These are phyloP conservation scores for Venturia nashicola DNA, from an alignment of 2,329 filamentous ascomycete genomes.

Conservation along the genomic window DNA sequence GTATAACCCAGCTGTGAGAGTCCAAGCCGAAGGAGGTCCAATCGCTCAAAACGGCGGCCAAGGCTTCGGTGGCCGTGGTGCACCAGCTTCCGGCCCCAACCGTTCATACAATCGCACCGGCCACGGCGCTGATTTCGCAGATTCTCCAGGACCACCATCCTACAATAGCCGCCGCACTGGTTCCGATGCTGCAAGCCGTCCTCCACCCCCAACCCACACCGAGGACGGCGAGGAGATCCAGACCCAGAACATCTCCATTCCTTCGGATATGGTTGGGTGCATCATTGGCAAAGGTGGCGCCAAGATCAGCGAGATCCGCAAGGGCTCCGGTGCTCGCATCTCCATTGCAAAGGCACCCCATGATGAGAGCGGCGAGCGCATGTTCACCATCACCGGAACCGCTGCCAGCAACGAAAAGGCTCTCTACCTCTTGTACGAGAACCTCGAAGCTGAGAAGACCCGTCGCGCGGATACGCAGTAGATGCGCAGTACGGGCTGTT, in stretches of 20 bases:
- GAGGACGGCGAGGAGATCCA: constrained; percentile 97
- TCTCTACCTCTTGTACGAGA: constrained; percentile 93
- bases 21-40: constrained; percentile 46
- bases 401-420: constrained; percentile 90
- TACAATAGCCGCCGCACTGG: constrained; percentile 61
- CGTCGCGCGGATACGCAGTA: constrained; percentile 41
- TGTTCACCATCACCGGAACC: constrained; percentile 99
- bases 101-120: constrained; percentile 75
- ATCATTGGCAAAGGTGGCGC: constrained; percentile 91
- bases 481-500: not conserved
- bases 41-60: constrained; percentile 36
- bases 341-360: constrained; percentile 96
- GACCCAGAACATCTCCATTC: constrained; percentile 99
- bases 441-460: constrained; percentile 98
- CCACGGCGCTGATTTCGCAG: constrained; percentile 95
- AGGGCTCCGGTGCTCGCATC: constrained; percentile 90
- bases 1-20: constrained; percentile 92
- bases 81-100: constrained; percentile 10
- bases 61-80: constrained; percentile 29
- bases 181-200: constrained; percentile 66
- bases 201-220: constrained; percentile 69
- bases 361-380: constrained; percentile 93
- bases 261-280: constrained; percentile 98
- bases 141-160: constrained; percentile 46
- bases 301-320: constrained; percentile 98